These are phyloP conservation scores for Lotus japonicus DNA, from an alignment of 306 rosid species.

Conservation along the genomic window DNA sequence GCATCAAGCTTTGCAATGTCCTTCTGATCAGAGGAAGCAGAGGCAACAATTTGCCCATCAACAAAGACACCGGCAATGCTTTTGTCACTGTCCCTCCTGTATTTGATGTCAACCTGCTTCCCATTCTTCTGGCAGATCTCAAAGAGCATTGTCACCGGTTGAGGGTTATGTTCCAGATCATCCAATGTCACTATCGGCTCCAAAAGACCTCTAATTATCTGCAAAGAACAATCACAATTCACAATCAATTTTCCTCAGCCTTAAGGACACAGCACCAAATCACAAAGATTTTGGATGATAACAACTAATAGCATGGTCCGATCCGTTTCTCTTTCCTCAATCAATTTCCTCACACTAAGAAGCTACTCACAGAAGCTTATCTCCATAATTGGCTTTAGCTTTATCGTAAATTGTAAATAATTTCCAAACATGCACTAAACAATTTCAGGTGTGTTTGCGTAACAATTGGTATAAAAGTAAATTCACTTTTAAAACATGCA, in stretches of 20 bases:
- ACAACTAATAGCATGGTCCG: not conserved
- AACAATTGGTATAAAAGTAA: no score
- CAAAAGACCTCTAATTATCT: slow-evolving; percentile 54
- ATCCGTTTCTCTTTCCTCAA: no score
- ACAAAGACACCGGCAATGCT: slow-evolving; percentile 43
- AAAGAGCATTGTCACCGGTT: slow-evolving; percentile 54
- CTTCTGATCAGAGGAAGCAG: slow-evolving; percentile 53
- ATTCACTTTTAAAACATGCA: no score
- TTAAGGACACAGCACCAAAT: not conserved
- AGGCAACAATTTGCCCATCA: slow-evolving; percentile 45
- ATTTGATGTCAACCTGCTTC: slow-evolving; percentile 41
- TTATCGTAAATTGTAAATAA: no score
- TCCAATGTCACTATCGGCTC: slow-evolving; percentile 62
- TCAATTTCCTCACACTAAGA: no score
- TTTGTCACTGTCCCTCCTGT: slow-evolving; percentile 29
- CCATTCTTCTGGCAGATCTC: slow-evolving; percentile 67
- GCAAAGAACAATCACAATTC: slow-evolving; percentile 8
- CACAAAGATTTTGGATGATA: not conserved
- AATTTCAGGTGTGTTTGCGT: no score
- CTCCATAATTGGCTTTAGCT: no score
- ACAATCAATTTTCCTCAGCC: not conserved
- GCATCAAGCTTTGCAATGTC: slow-evolving; percentile 64
- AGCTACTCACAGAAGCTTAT: no score
- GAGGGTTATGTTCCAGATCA: slow-evolving; percentile 49
- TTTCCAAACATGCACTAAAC: no score